These are phyloP conservation scores for Ceratocystis alfenasii DNA, from an alignment of 2,329 filamentous ascomycete species.

Conservation along the genomic window DNA sequence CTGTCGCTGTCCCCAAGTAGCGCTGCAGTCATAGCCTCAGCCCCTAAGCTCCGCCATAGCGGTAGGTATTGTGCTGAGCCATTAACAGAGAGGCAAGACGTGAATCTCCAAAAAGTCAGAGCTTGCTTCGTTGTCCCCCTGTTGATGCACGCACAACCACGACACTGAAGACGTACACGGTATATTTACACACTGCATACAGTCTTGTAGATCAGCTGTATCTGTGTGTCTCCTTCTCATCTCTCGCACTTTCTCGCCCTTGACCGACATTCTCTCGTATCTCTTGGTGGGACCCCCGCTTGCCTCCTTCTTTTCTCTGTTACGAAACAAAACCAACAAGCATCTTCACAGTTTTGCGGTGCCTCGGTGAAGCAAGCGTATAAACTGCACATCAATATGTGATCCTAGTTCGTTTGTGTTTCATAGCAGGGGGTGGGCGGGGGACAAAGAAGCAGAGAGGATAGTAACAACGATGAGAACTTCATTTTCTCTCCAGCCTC, in stretches of 20 bases:
- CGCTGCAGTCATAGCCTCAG: neutral
- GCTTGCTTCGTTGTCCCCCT: neutral
- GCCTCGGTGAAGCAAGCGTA: neutral
- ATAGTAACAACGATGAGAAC: too few species aligned
- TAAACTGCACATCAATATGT: neutral
- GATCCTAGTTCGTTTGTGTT: neutral
- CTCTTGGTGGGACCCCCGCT: neutral
- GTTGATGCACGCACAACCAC: neutral
- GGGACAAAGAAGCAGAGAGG: neutral
- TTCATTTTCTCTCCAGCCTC: neutral
- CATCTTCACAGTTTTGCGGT: neutral
- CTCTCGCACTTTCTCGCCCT: neutral
- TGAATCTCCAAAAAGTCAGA: neutral
- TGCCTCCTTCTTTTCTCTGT: neutral
- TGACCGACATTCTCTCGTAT: constrained; percentile 7
- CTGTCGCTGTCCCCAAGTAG: too few species aligned
- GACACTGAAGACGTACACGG: neutral
- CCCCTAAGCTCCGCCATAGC: neutral
- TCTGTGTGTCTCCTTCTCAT: neutral
- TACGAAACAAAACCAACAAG: neutral
- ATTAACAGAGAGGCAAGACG: neutral
- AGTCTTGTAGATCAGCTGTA: neutral
- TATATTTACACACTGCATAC: neutral
- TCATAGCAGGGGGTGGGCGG: neutral
- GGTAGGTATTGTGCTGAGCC: neutral